Base-by-base conservation (phyloP, 805 yeast genomes). In the Spathaspora gorwiae region DNA sequence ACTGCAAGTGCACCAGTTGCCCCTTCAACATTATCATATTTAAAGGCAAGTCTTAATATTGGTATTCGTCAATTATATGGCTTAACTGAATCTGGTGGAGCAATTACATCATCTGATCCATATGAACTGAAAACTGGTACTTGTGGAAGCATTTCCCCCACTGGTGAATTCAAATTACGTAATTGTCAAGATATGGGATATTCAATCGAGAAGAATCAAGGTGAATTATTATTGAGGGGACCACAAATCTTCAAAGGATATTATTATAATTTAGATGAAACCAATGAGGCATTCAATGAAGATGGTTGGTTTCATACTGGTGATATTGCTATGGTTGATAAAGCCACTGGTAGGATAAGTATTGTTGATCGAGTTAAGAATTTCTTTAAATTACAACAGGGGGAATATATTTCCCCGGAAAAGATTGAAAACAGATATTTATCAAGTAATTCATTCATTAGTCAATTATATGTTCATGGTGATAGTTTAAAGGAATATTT, bases 341-440 rank as follows among this genome's bases (percentile, higher is more conserved):
- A 76, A 46, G 45, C 49, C 1, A 63, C 66, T 7, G 87, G 87
- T 7, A 69, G 83, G 34, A 54, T 84, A 14, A 66, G 64, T 39
- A 80, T 84, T 44, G 71, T 83, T 52, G 90, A 84, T 56, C 72
- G 90, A 47, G 87, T 84, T 31, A 84, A 84, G 67, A 84, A 84
- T 65, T 84, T 84, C 64, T 84, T 83, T 72, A 84, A 84, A 50
- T 57, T 66, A 52, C 55, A 68, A 1, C 72, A 67, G 47, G 72
- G 72, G 40, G 72, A 67, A 61, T 84, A 83, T 61, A 75, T 84
- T 43, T 83, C 87, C 1, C 84, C 87, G 9, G 90, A 84, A 55
- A 81, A 78, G 62, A 78, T 84, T 52, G 90, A 84, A 54, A 81
- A 79, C 54, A 61, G 67, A 11, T 83, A 84, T 58, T 56, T 79